Evolutionary conservation across 169 alveolate species (phyloP).

Genomic region (Cryptosporidium sp.): DNA sequence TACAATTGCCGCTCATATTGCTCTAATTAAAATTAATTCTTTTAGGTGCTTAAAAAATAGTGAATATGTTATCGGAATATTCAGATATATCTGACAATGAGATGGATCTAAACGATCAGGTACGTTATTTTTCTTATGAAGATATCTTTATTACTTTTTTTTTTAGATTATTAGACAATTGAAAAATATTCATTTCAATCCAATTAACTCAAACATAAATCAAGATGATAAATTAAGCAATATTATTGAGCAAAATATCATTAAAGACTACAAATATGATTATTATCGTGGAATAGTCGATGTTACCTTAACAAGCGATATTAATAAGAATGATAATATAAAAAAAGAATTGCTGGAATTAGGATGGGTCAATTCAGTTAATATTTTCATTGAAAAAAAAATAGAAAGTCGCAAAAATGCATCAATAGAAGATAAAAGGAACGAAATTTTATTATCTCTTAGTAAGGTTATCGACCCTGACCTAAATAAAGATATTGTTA

Average conservation of each 20-base stretch:
- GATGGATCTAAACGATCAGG: slow-evolving; percentile 69
- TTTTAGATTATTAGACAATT: slow-evolving; percentile 58
- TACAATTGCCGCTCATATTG: slow-evolving; percentile 3
- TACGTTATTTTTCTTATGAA: background rate
- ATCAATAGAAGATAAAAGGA: slow-evolving; percentile 53
- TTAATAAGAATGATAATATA: slow-evolving; percentile 16
- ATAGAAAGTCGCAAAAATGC: background rate
- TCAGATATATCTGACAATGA: slow-evolving; percentile 47
- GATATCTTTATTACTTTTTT: background rate
- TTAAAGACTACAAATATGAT: slow-evolving; percentile 27
- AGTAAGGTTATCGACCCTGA: slow-evolving; percentile 85
- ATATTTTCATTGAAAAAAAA: background rate
- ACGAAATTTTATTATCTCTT: slow-evolving; percentile 73
- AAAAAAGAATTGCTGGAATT: slow-evolving; percentile 29
- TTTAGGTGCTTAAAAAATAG: background rate
- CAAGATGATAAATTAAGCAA: background rate
- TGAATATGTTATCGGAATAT: slow-evolving; percentile 29
- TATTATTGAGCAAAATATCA: slow-evolving; percentile 7
- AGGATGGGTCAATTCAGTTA: slow-evolving; percentile 63
- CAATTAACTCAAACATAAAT: too few relatives aligned
- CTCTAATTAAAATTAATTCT: background rate
- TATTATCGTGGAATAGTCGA: slow-evolving; percentile 39
- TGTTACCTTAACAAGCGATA: background rate
- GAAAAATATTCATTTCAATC: slow-evolving; percentile 18
- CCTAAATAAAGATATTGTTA: slow-evolving; percentile 84